Evolutionary conservation across 2,329 filamentous ascomycete species (phyloP), one percentile per base, ranked within the genome.

Genomic region (Aspergillus phoenicis): DNA sequence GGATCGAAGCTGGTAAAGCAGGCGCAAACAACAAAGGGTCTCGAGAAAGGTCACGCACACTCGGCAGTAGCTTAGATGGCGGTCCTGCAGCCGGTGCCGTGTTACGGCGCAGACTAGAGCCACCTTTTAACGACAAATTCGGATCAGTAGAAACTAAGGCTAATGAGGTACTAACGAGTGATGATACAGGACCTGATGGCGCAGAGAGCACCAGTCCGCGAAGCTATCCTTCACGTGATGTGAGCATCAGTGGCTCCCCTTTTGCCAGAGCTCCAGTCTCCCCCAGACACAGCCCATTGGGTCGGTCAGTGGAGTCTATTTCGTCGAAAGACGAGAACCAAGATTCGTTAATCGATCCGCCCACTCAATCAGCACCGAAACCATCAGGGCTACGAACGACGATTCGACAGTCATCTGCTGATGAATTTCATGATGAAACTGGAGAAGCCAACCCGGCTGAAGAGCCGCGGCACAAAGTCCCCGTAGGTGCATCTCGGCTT

Each of bases 401-500:
- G 49, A 58, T 73, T 24, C 66, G 68, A 53, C 62, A 67, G 41
- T 64, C 22, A n/a, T 53, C 66, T 13, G 53, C 59, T 30, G 63
- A 67, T 13, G 57, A 58, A 7, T 38, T 59, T 15, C 53, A 65
- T 24, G 59, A 60, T 33, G 60, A 65, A 17, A 38, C 36, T 63
- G 61, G 76, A 70, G 43, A 73, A 11, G 22, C 41, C 73, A 59
- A 71, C 61, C 64, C 36, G 7, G 47, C 56, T 11, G 56, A 57
- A 5, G 52, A 73, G 69, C 57, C 70, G 30, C 70, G 77, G 53
- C 80, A 79, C 5, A 87, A 90, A 60, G 88, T 98, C 2, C 87
- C 93, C 3, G 94, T 98, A 1, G 95, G 95, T 0, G 83, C 95
- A 5, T 96, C 93, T n/a, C 86, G 93, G 66, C 81, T 99, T 60